Base-by-base conservation (phyloP, 768 basidiomycete species). In the Russula dissimulans region DNA sequence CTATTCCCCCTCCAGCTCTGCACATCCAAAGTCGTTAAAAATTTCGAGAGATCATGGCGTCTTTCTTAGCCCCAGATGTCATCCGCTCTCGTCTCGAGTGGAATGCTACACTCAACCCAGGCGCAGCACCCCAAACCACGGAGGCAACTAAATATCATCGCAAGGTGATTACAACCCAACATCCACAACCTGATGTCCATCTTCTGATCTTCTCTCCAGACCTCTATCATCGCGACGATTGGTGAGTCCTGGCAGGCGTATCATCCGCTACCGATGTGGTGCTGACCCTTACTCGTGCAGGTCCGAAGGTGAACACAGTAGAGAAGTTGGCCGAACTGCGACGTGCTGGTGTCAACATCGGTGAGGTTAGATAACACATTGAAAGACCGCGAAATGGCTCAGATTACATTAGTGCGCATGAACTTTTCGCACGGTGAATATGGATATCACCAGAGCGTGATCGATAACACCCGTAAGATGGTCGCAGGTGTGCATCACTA, bases 351-450 rank as follows among this genome's bases (percentile, higher is more conserved):
- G 91, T 99, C 74, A 98, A 97, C 80, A 89, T 99, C 71, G 95
- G 95, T 95, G 62, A 65, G 92, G 78, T n/a, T 38, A 46, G 26
- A 53, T 17, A 44, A 44, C 3, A 44, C 3, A 54, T 44, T 43
- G 32, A 57, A 39, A 11, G 22, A 17, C 18, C 32, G 26, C 14
- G n/a, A 15, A 42, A 42, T 22, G 62, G 39, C 60, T 59, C 45
- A 63, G 59, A 36, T 32, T 56, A 46, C 34, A 67, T 15, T 57
- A 97, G 97, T 99, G 65, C 95, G 97, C 76, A 98, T 99, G 97
- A 99, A 99, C 82, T 99, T 98, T 74, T 98, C 95, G 56, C 97
- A 99, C 84, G 97, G 97, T 49, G 88, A 87, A 58, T 95, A 99
- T 75, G 93, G 94, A 69, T 98, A 95, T 73, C 97, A 98, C 77